These are phyloP conservation scores for Flagelloscypha sp. DNA, from an alignment of 768 basidiomycete species.

Conservation along the genomic window DNA sequence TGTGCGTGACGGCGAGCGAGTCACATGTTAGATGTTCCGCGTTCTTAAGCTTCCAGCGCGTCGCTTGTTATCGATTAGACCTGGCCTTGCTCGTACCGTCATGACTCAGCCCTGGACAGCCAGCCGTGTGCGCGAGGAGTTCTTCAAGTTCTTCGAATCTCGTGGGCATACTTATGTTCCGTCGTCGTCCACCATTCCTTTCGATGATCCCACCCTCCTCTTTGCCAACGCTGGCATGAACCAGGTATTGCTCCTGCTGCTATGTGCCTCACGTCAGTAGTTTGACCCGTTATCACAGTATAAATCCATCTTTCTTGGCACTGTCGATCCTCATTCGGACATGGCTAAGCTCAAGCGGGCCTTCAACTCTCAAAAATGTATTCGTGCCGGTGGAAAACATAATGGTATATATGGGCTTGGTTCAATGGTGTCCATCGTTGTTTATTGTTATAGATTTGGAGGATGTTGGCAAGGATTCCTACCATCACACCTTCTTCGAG, in stretches of 20 bases:
- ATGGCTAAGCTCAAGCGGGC: slow-evolving; percentile 88
- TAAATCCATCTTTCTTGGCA: slow-evolving; percentile 97
- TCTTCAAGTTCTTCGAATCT: slow-evolving; percentile 80
- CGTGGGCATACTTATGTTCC: slow-evolving; percentile 83
- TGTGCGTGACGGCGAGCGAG: no score
- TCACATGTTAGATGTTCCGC: no score
- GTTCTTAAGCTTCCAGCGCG: no score
- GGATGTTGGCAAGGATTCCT: slow-evolving; percentile 97
- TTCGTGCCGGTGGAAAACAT: slow-evolving; percentile 97
- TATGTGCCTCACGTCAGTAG: not conserved
- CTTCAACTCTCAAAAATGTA: slow-evolving; percentile 96
- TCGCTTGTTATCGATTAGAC: no score
- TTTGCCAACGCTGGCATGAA: slow-evolving; percentile 99
- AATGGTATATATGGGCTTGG: slow-evolving; percentile 52
- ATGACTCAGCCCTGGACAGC: slow-evolving; percentile 70
- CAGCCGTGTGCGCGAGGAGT: slow-evolving; percentile 75
- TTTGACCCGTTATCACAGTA: slow-evolving; percentile 44
- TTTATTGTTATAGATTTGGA: slow-evolving; percentile 65
- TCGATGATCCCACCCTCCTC: slow-evolving; percentile 93
- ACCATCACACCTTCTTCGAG: slow-evolving; percentile 98
- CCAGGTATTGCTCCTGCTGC: slow-evolving; percentile 41
- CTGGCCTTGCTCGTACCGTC: no score
- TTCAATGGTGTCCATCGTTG: not conserved
- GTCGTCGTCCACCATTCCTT: slow-evolving; percentile 89
- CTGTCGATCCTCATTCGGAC: slow-evolving; percentile 90